phyloP scores from a whole-genome alignment of 768 basidiomycete genomes.

The Suillus americanus region DNA sequence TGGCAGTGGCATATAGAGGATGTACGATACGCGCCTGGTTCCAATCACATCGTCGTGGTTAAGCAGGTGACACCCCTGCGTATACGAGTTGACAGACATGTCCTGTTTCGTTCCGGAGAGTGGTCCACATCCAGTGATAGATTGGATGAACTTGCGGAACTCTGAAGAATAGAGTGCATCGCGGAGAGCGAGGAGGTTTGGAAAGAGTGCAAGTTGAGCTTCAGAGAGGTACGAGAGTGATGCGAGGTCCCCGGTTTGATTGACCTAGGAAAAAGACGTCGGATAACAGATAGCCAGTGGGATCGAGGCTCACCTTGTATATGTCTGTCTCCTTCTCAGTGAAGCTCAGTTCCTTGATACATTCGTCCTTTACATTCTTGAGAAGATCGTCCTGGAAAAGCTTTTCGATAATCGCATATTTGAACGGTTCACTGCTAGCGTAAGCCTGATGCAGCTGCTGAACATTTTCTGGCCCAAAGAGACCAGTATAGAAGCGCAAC shows the following conservation, averaged over 20 bases:
- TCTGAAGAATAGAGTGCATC: slow-evolving; percentile 86
- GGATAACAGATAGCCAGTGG: slow-evolving; percentile 2
- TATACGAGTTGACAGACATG: slow-evolving; percentile 93
- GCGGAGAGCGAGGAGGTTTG: slow-evolving; percentile 77
- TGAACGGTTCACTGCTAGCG: slow-evolving; percentile 65
- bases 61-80: slow-evolving; percentile 88
- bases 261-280: slow-evolving; percentile 57
- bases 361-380: slow-evolving; percentile 80
- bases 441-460: slow-evolving; percentile 59
- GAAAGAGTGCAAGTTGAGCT: slow-evolving; percentile 75
- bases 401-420: slow-evolving; percentile 76
- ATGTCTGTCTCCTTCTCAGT: slow-evolving; percentile 97
- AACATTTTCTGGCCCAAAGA: slow-evolving; percentile 60
- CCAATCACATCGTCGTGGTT: slow-evolving; percentile 99
- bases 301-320: slow-evolving; percentile 66
- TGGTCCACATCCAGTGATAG: slow-evolving; percentile 90
- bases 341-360: slow-evolving; percentile 74
- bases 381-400: slow-evolving; percentile 86
- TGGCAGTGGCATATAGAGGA: slow-evolving; percentile 92
- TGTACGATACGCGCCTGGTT: slow-evolving; percentile 90
- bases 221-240: slow-evolving; percentile 86
- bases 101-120: slow-evolving; percentile 91
- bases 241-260: slow-evolving; percentile 95
- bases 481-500: slow-evolving; percentile 34
- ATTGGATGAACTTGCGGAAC: slow-evolving; percentile 81